These are phyloP conservation scores for Clonostachys rhizophaga DNA, from an alignment of 2,329 filamentous ascomycete species.

Conservation along the genomic window DNA sequence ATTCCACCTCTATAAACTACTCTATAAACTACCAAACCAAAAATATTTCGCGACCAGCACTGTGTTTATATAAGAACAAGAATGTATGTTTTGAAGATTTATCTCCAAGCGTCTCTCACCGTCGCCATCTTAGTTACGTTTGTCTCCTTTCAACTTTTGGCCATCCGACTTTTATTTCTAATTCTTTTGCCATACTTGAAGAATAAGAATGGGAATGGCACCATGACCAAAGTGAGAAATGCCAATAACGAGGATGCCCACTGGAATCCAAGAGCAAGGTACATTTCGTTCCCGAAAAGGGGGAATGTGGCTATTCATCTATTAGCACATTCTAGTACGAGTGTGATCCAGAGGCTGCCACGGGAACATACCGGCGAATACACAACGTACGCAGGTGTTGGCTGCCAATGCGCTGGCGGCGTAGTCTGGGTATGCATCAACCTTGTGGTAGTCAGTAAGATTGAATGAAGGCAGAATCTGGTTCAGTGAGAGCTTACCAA, in stretches of 20 bases:
- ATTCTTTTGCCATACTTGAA: constrained; percentile 3
- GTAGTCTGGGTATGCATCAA: constrained; percentile 73
- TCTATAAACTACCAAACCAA: too few species aligned
- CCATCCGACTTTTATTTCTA: neutral
- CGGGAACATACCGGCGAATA: constrained; percentile 53
- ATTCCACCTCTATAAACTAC: too few species aligned
- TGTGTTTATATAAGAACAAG: too few species aligned
- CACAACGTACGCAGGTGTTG: constrained; percentile 74
- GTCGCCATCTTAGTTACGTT: too few species aligned
- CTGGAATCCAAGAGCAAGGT: constrained; percentile 18
- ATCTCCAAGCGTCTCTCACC: too few species aligned
- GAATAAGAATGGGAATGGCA: constrained; percentile 7
- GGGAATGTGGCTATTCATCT: constrained; percentile 60
- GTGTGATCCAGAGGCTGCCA: too few species aligned
- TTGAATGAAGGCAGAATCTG: too few species aligned
- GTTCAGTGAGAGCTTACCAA: constrained; percentile 43
- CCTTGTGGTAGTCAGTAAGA: constrained; percentile 24
- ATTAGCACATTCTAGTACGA: too few species aligned
- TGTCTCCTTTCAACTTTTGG: constrained; percentile 3
- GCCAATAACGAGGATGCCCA: constrained; percentile 24
- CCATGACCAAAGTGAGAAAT: constrained; percentile 9
- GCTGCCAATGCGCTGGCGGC: constrained; percentile 77
- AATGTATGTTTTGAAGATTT: too few species aligned
- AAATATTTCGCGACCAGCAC: too few species aligned
- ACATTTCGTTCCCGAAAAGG: constrained; percentile 62